Evolutionary conservation across 129 eudicot species (phyloP).

Genomic region (Artemisia tridentata): DNA sequence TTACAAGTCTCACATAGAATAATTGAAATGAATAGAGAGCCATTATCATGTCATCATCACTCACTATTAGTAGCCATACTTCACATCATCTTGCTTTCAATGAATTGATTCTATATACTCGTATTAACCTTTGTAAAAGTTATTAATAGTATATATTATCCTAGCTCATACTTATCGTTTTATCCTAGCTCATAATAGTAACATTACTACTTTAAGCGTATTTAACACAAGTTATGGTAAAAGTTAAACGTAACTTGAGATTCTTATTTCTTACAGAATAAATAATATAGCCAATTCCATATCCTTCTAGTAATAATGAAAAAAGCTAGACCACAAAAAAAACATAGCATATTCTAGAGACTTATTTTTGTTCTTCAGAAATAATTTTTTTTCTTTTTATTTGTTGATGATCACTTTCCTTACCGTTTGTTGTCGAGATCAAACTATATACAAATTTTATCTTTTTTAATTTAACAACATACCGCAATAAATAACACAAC

Average conservation of each 20-base stretch:
- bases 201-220: background rate
- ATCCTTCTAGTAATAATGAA: background rate
- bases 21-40: background rate
- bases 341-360: background rate
- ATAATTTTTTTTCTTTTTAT: background rate
- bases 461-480: too few relatives aligned
- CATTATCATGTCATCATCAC: conserved; percentile 9
- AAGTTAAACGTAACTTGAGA: background rate
- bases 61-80: conserved; percentile 19
- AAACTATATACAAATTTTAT: too few relatives aligned
- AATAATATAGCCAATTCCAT: background rate
- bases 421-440: too few relatives aligned
- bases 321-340: background rate
- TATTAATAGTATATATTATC: too few relatives aligned
- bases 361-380: background rate
- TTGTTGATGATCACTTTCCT: too few relatives aligned
- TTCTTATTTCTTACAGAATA: too few relatives aligned
- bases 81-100: background rate
- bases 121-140: too few relatives aligned
- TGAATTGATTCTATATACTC: too few relatives aligned
- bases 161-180: too few relatives aligned
- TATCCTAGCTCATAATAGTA: too few relatives aligned
- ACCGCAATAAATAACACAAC: conserved; percentile 2
- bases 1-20: background rate
- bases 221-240: background rate